These are phyloP conservation scores for Lignosus rhinocerotis DNA, from an alignment of 1,284 basidiomycete genomes.

Conservation along the genomic window DNA sequence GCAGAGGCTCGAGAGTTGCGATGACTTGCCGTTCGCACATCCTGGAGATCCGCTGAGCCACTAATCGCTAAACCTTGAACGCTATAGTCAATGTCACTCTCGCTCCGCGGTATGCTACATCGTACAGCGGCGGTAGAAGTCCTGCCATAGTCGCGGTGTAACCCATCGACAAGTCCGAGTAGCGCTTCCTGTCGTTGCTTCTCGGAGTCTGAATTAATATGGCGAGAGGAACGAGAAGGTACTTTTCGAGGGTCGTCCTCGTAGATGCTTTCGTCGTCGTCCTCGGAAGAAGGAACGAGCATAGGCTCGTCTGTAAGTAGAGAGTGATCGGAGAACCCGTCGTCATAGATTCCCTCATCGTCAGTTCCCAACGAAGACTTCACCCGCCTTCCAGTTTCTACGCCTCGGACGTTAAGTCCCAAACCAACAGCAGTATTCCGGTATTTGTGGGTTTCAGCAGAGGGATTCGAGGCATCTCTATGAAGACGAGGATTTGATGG, in stretches of 20 bases:
- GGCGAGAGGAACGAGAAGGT: neutral
- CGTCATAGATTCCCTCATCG: conserved; percentile 24
- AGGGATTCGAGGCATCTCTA: neutral
- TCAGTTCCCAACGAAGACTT: conserved; percentile 7
- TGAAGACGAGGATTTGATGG: neutral
- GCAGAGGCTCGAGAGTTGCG: neutral
- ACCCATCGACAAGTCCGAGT: conserved; percentile 43
- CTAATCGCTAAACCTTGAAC: conserved; percentile 41
- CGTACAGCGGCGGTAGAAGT: neutral
- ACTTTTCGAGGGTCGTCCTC: conserved; percentile 2
- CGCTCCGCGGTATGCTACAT: conserved; percentile 15
- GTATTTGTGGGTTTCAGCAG: neutral
- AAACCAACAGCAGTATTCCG: conserved; percentile 16
- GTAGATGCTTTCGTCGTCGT: conserved; percentile 20
- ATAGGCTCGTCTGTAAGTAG: conserved; percentile 21
- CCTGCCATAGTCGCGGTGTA: conserved; percentile 29
- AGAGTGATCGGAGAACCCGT: conserved; percentile 18
- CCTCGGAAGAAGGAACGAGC: neutral
- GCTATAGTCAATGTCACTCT: conserved; percentile 31
- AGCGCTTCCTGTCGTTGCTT: conserved; percentile 41
- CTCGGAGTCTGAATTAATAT: conserved; percentile 12
- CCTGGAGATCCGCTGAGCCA: conserved; percentile 33
- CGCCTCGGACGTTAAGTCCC: conserved; percentile 17
- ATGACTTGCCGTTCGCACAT: neutral
- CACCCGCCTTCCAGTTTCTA: neutral